Evolutionary conservation across 139 green algal species (phyloP), one percentile per base, ranked within the genome.

Genomic region (Deuterostichococcus epilithicus): DNA sequence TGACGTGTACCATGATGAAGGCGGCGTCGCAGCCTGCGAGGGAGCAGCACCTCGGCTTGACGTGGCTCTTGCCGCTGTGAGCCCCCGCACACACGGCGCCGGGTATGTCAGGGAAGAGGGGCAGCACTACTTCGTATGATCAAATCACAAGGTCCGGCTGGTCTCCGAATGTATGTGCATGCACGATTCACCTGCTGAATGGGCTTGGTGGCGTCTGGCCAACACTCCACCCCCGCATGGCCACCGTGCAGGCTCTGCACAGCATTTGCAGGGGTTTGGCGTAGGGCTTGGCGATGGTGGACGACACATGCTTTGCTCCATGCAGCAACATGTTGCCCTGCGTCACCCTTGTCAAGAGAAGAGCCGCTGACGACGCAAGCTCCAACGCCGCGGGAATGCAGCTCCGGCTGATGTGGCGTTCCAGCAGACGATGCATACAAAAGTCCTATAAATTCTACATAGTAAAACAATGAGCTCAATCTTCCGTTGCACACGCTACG

Each of bases 1-100:
- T 0, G 22, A 36, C 3, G 78, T 86, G 52, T 87, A 89, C 82
- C 82, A 89, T 5, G 80, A 80, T 1, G 82, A 81, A 13, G 83
- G 83, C 2, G 83, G 83, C 1, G 80, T 86, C 25, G 78, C 34
- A 34, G 83, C 83, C 76, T 81, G 75, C 39, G n/a, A n/a, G n/a
- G n/a, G n/a, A n/a, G n/a, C n/a, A n/a, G n/a, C n/a, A n/a, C n/a
- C n/a, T n/a, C n/a, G n/a, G n/a, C n/a, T n/a, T n/a, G n/a, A n/a
- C n/a, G n/a, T n/a, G n/a, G n/a, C n/a, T n/a, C 52, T 47, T 8
- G 39, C 38, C 38, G 1, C 33, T 66, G 38, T 32, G 35, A 47
- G 15, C 15, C 45, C 13, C 45, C 18, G 13, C 15, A 26, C 45
- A 26, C 15, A 26, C 18, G 45, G 45, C 45, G 18, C 15, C 13